These are phyloP conservation scores for Colletotrichum sp. DNA, from an alignment of 2,329 filamentous ascomycete genomes.

Conservation along the genomic window DNA sequence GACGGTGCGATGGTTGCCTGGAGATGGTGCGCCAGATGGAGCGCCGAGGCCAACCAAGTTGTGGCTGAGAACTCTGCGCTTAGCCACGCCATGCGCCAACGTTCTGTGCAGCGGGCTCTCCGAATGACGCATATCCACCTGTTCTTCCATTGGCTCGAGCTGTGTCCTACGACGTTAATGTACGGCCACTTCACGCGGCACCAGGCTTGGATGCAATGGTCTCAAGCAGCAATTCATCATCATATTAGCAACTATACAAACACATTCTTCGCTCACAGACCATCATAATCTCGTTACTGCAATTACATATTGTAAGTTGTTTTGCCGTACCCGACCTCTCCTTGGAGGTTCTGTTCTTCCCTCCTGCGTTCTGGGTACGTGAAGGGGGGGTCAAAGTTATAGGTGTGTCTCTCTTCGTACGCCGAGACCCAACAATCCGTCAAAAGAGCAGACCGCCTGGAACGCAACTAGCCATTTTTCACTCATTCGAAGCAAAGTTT, in stretches of 20 bases:
- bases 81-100: neutral
- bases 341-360: constrained; percentile 19
- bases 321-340: neutral
- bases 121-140: neutral
- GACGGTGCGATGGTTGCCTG: neutral
- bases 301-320: neutral
- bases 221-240: neutral
- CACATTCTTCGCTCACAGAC: neutral
- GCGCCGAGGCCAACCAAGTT: neutral
- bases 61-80: neutral
- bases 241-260: neutral
- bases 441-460: neutral
- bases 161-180: neutral
- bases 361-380: constrained; percentile 5
- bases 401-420: neutral
- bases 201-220: neutral
- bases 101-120: constrained; percentile 1
- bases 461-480: neutral
- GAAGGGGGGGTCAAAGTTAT: neutral
- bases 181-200: neutral
- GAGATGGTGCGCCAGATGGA: neutral
- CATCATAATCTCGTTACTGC: neutral
- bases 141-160: neutral
- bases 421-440: neutral
- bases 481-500: neutral